phyloP scores from a whole-genome alignment of 2,329 filamentous ascomycete species.

The Colletotrichum sp. region DNA sequence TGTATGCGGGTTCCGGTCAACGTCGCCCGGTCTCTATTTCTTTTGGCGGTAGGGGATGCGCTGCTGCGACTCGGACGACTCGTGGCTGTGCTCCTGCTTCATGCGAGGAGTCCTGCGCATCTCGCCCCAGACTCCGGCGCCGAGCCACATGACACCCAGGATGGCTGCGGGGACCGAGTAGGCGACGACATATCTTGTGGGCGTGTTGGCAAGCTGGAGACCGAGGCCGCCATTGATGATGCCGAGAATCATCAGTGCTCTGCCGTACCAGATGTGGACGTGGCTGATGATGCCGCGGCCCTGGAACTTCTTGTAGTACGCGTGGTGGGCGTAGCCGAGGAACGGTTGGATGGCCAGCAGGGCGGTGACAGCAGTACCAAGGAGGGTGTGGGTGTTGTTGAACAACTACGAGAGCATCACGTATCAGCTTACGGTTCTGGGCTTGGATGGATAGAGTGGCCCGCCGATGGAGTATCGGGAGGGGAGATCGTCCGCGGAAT shows the following conservation, averaged over 20 bases:
- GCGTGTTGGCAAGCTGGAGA: conserved; percentile 51
- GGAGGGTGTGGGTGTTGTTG: conserved; percentile 54
- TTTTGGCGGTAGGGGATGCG: conserved; percentile 18
- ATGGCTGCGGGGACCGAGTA: conserved; percentile 62
- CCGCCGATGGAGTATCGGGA: background rate
- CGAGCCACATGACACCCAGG: conserved; percentile 49
- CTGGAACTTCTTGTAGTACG: conserved; percentile 52
- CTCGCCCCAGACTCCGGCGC: conserved; percentile 22
- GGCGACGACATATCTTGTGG: conserved; percentile 49
- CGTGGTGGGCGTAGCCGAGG: conserved; percentile 64
- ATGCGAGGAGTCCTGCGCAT: conserved; percentile 4
- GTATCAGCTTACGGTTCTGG: conserved; percentile 18
- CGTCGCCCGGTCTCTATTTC: background rate
- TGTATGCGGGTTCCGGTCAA: background rate
- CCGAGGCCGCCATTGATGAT: conserved; percentile 70
- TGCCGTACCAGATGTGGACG: conserved; percentile 67
- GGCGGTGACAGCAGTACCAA: conserved; percentile 60
- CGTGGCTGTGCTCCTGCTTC: conserved; percentile 18
- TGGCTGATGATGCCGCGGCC: conserved; percentile 57
- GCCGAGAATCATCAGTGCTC: conserved; percentile 61
- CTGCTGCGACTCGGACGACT: conserved; percentile 10
- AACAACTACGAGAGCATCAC: conserved; percentile 47
- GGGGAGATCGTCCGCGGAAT: background rate
- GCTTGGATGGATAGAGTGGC: background rate
- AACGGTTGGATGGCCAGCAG: conserved; percentile 63